These are phyloP conservation scores for Seiridium unicorne DNA, from an alignment of 2,329 filamentous ascomycete genomes.

Conservation along the genomic window DNA sequence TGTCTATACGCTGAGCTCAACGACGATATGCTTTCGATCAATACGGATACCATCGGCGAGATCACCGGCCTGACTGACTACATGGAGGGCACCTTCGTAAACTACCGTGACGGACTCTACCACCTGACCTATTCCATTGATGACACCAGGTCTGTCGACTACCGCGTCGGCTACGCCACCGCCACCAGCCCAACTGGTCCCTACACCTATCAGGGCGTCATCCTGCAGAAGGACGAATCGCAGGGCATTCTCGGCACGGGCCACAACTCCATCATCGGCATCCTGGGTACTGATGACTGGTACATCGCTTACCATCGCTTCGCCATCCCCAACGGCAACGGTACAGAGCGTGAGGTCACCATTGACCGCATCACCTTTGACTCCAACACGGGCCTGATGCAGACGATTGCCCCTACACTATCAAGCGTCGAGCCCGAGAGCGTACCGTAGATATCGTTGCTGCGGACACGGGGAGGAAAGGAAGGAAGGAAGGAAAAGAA, in stretches of 20 bases:
- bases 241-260: conserved; percentile 44
- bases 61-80: conserved; percentile 39
- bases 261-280: conserved; percentile 42
- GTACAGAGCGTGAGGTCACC: conserved; percentile 39
- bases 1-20: conserved; percentile 39
- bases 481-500: too few relatives aligned
- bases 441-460: background rate
- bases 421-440: background rate
- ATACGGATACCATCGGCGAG: conserved; percentile 28
- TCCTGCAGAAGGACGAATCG: conserved; percentile 38
- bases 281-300: conserved; percentile 47
- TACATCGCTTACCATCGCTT: conserved; percentile 50
- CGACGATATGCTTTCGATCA: conserved; percentile 45
- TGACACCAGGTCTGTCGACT: conserved; percentile 43
- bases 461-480: too few relatives aligned
- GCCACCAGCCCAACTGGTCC: conserved; percentile 34
- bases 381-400: conserved; percentile 4
- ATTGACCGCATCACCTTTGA: conserved; percentile 38
- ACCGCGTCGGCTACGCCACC: conserved; percentile 46
- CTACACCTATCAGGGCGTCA: conserved; percentile 42
- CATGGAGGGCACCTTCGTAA: conserved; percentile 41
- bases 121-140: conserved; percentile 48
- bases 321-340: conserved; percentile 41
- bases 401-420: background rate
- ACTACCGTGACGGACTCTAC: conserved; percentile 42